Evolutionary conservation across 1,284 basidiomycete species (phyloP).

Genomic region (Fomes fomentarius): DNA sequence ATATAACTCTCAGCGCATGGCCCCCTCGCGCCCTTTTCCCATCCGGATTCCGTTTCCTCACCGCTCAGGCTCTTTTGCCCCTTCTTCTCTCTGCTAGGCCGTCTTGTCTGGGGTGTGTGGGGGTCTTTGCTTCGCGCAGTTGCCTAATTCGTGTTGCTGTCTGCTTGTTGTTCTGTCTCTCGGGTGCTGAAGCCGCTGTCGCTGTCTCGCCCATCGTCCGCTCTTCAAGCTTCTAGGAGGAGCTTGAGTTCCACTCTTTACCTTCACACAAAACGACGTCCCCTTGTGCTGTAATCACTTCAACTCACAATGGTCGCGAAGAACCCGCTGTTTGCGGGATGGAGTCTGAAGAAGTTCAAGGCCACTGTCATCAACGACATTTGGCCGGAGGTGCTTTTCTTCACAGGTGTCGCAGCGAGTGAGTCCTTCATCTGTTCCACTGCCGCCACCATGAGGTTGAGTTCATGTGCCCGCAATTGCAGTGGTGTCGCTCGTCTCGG

Average conservation of each 20-base stretch:
- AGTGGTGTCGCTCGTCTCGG: constrained; percentile 59
- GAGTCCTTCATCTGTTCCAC: constrained; percentile 26
- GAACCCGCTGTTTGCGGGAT: constrained; percentile 34
- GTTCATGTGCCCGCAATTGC: neutral
- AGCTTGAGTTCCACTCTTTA: neutral
- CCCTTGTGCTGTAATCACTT: neutral
- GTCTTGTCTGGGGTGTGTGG: neutral
- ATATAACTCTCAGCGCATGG: constrained; percentile 1
- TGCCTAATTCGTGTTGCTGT: neutral
- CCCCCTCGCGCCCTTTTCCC: neutral
- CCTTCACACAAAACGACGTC: neutral
- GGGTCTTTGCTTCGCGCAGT: neutral
- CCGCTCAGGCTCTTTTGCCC: neutral
- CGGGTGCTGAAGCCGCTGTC: neutral
- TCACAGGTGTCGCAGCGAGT: constrained; percentile 58
- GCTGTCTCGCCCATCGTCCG: neutral
- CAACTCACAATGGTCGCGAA: constrained; percentile 29
- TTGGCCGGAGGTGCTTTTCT: constrained; percentile 63
- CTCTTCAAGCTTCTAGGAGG: neutral
- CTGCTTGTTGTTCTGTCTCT: neutral
- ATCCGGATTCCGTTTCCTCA: neutral
- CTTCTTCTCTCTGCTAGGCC: neutral
- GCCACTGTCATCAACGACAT: constrained; percentile 67
- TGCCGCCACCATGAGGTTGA: constrained; percentile 1
- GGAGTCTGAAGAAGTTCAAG: constrained; percentile 51